These are phyloP conservation scores for Phaeosphaeriaceae sp. DNA, from an alignment of 2,329 filamentous ascomycete species.

Conservation along the genomic window DNA sequence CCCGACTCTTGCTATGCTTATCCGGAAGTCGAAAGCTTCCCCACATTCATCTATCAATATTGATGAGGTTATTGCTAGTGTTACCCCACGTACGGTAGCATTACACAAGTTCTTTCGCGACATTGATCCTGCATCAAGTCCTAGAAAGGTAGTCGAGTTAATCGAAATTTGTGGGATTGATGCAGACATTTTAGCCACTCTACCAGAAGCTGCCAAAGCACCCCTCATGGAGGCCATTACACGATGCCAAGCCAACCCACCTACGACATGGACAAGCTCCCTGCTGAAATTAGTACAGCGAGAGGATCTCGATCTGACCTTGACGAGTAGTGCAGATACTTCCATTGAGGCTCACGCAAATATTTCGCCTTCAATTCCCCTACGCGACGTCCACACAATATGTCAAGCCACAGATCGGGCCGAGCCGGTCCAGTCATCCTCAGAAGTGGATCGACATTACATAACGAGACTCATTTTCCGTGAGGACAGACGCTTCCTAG, in stretches of 20 bases:
- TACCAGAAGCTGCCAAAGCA: constrained; percentile 83
- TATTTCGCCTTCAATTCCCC: constrained; percentile 17
- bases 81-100: constrained; percentile 65
- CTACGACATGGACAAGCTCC: constrained; percentile 73
- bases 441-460: constrained; percentile 80
- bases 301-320: constrained; percentile 70
- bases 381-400: constrained; percentile 76
- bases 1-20: constrained; percentile 46
- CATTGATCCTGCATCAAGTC: constrained; percentile 44
- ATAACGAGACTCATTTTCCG: constrained; percentile 88
- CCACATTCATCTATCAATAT: constrained; percentile 46
- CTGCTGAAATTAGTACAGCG: constrained; percentile 79
- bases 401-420: constrained; percentile 70
- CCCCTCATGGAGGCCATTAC: constrained; percentile 83
- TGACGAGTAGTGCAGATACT: constrained; percentile 24
- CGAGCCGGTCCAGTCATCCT: constrained; percentile 74
- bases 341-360: constrained; percentile 32
- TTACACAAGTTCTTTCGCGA: constrained; percentile 71
- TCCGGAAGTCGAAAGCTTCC: constrained; percentile 46
- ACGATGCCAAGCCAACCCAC: constrained; percentile 82
- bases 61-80: constrained; percentile 39
- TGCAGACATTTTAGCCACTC: constrained; percentile 72
- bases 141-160: constrained; percentile 71
- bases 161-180: constrained; percentile 75
- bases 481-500: constrained; percentile 86